Conservation (phyloP, 2,329 filamentous ascomycete genomes). For the Corniculantispora saksenae region DNA sequence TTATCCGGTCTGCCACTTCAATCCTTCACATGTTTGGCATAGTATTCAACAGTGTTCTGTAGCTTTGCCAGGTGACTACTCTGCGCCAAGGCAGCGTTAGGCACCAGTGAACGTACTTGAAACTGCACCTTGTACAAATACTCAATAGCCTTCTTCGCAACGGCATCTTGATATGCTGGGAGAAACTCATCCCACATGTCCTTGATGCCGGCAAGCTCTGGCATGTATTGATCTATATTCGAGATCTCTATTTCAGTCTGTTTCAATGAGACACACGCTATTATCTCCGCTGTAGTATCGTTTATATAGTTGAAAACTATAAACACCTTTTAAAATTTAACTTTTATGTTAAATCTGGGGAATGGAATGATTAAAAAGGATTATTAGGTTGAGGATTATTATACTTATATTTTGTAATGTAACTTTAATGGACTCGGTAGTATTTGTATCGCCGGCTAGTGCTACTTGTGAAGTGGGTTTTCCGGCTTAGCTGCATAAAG, state of each 20-base stretch:
- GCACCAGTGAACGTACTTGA: background rate
- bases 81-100: background rate
- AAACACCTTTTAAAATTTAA: background rate
- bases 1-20: background rate
- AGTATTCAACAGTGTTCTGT: background rate
- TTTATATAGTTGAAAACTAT: background rate
- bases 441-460: too few relatives aligned
- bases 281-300: background rate
- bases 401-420: too few relatives aligned
- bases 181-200: background rate
- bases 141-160: background rate
- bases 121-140: background rate
- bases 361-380: too few relatives aligned
- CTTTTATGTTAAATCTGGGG: too few relatives aligned
- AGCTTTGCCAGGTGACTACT: background rate
- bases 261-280: background rate
- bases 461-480: too few relatives aligned
- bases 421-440: too few relatives aligned
- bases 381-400: too few relatives aligned
- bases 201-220: background rate
- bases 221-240: background rate
- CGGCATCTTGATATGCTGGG: background rate
- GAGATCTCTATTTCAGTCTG: background rate
- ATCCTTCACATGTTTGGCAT: background rate
- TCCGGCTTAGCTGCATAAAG: too few relatives aligned